Evolutionary conservation across 495 filamentous ascomycete species (phyloP).

Genomic region (Lasiosphaeria ovina): DNA sequence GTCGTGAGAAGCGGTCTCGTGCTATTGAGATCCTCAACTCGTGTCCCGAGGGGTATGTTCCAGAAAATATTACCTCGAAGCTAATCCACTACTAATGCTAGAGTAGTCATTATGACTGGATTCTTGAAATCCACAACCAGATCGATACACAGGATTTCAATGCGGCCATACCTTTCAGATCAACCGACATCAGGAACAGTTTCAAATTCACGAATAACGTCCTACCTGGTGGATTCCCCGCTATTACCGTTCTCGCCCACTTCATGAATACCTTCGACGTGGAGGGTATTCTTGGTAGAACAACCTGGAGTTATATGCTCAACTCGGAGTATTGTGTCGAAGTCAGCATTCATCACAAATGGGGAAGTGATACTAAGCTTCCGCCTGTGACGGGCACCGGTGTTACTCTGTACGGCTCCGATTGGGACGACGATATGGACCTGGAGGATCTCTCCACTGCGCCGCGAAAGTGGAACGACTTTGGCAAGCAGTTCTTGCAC

Average conservation of each 20-base stretch:
- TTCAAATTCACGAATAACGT: not conserved
- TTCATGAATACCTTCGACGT: constrained; percentile 11
- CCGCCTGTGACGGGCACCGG: constrained; percentile 3
- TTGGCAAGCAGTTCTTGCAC: constrained; percentile 15
- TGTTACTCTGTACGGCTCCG: constrained; percentile 12
- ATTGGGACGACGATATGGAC: constrained; percentile 24
- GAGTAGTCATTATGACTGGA: constrained; percentile 26
- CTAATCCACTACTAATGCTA: not conserved
- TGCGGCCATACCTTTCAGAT: not conserved
- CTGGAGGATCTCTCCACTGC: not conserved
- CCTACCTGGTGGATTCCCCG: not conserved
- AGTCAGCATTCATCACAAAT: constrained; percentile 14
- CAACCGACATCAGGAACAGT: not conserved
- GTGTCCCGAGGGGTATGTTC: constrained; percentile 42
- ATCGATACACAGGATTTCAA: not conserved
- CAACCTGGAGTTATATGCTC: constrained; percentile 13
- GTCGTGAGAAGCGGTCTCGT: constrained; percentile 15
- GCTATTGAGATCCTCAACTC: constrained; percentile 32
- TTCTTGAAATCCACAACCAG: constrained; percentile 15
- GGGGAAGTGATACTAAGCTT: constrained; percentile 1
- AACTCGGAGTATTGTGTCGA: constrained; percentile 19
- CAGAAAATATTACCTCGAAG: not conserved
- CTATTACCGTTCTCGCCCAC: not conserved
- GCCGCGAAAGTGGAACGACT: constrained; percentile 20
- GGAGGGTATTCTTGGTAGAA: constrained; percentile 14